Evolutionary conservation across 108 stramenopile species (phyloP), one percentile per base, ranked within the genome.

Genomic region (Stephanodiscus triporus): DNA sequence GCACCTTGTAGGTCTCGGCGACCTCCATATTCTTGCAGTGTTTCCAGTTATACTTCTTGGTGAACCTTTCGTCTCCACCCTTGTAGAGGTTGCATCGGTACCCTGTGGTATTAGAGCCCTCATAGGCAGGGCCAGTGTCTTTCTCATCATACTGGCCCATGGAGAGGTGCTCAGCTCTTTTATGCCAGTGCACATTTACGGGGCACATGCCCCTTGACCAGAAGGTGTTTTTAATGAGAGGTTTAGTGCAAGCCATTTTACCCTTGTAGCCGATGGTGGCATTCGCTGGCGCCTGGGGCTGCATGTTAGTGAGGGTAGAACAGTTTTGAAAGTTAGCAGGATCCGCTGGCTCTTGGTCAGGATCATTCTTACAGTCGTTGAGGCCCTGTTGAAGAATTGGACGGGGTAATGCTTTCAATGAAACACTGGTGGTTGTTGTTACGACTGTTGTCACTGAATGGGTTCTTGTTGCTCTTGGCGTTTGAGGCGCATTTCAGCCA

Each of bases 111-210:
- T 14, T 50, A 30, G 42, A 42, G 16, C 8, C 55, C 2, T 23
- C 45, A 2, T 6, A 5, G 43, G 32, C 32, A n/a, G 81, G 82
- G 9, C 84, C 84, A n/a, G 11, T 16, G 26, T 84, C 88, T 23
- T 70, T 75, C 59, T 87, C 86, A 57, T 88, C 89, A 58, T 64
- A 90, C 64, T 90, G 72, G 40, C 89, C 89, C 50, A 29, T 42
- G 7, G 84, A 85, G 51, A 67, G 75, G 78, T 90, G 89, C 84
- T 90, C 89, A 45, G 89, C 61, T 38, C 89, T 87, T 51, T 85
- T 60, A 72, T 89, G 89, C 89, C 89, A 89, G 58, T 89, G 89
- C 36, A 88, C 84, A 54, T 90, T 90, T 66, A 86, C 87, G 23
- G 87, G 86, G 59, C 88, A 89, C 70, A 87, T 66, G 13, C 53